Conservation (phyloP, 208 protist species). For the Trichomonas gallinae region DNA sequence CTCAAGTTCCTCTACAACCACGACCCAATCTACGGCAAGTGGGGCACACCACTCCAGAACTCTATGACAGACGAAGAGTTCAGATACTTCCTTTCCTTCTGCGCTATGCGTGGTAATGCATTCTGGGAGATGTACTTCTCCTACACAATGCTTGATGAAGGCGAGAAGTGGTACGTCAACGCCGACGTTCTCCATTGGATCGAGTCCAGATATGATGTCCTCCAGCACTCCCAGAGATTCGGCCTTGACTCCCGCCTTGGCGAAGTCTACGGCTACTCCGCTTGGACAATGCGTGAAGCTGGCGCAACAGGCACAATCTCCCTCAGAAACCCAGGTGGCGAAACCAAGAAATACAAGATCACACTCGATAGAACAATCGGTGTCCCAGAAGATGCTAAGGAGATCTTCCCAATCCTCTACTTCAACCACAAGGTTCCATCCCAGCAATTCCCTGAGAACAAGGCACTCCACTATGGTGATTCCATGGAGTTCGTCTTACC, state of each 20-base stretch:
- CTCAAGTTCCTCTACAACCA: not conserved
- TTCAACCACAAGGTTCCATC: not conserved
- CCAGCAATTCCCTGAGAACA: not conserved
- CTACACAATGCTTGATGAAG: not conserved
- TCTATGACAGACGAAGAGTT: not conserved
- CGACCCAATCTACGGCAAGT: not conserved
- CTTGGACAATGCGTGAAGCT: not conserved
- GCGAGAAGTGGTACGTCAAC: not conserved
- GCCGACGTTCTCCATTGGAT: not conserved
- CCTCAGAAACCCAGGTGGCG: not conserved
- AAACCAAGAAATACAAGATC: not conserved
- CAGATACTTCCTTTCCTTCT: not conserved
- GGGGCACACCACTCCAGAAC: not conserved
- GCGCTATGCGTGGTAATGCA: not conserved
- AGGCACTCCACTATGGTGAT: not conserved
- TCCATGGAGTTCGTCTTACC: not conserved
- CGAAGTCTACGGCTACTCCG: not conserved
- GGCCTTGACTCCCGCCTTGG: not conserved
- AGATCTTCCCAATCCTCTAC: not conserved
- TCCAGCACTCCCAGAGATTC: not conserved
- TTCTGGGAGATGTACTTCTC: not conserved
- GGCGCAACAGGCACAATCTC: not conserved
- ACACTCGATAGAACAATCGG: not conserved
- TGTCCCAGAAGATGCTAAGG: not conserved
- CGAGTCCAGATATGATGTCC: not conserved